Evolutionary conservation across 805 yeast genomes (phyloP).

Genomic region (Millerago galiae): DNA sequence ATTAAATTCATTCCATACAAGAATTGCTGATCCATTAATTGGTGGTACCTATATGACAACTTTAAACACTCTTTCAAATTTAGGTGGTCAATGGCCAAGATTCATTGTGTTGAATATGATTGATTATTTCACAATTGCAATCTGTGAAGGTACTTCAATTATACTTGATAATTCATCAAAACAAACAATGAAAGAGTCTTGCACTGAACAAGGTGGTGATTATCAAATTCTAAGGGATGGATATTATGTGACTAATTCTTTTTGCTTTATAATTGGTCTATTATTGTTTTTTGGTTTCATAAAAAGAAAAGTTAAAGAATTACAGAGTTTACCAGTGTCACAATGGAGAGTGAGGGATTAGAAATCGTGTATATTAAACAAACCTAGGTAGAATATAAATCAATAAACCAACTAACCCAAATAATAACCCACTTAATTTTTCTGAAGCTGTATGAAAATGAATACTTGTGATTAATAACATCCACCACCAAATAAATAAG

Average conservation of each 20-base stretch:
- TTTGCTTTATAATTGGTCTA: constrained; percentile 68
- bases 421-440: constrained; percentile 62
- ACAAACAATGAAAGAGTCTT: constrained; percentile 39
- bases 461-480: constrained; percentile 76
- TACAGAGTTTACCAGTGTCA: constrained; percentile 67
- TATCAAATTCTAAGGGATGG: constrained; percentile 65
- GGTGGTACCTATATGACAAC: constrained; percentile 99
- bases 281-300: constrained; percentile 61
- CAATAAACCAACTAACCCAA: constrained; percentile 46
- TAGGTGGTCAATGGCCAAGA: constrained; percentile 98
- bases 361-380: not conserved
- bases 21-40: constrained; percentile 88
- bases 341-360: constrained; percentile 56
- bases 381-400: constrained; percentile 35
- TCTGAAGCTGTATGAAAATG: constrained; percentile 81
- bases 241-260: constrained; percentile 66
- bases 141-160: constrained; percentile 35
- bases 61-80: constrained; percentile 80
- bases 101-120: constrained; percentile 73
- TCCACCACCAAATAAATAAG: constrained; percentile 68
- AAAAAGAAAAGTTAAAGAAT: constrained; percentile 47
- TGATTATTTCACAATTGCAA: constrained; percentile 65
- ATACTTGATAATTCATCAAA: constrained; percentile 14
- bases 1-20: constrained; percentile 89
- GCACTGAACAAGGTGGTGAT: constrained; percentile 49